phyloP scores from a whole-genome alignment of 225 moss, liverwort and hornwort species.

The Anthoceros angustus region DNA sequence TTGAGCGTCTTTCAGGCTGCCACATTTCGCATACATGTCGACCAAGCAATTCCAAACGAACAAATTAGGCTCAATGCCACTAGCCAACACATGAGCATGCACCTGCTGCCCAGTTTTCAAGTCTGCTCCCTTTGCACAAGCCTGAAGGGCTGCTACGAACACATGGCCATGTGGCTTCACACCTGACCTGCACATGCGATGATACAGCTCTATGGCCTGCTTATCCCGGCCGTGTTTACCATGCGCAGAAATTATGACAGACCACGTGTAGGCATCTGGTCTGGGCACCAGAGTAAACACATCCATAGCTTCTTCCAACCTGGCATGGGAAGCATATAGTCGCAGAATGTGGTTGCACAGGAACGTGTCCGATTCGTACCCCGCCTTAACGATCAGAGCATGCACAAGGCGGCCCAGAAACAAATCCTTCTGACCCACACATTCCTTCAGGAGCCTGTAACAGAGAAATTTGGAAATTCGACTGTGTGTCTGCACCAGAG shows the following conservation, averaged over 20 bases:
- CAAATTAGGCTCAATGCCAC: not conserved
- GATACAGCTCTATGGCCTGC: not conserved
- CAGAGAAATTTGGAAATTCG: not conserved
- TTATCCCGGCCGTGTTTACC: not conserved
- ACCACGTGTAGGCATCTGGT: not conserved
- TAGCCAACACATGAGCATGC: not conserved
- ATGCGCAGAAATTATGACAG: not conserved
- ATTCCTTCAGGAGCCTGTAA: not conserved
- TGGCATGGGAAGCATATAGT: not conserved
- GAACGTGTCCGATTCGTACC: not conserved
- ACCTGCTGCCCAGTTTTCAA: not conserved
- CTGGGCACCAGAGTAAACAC: not conserved
- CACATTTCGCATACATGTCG: slow-evolving; percentile 1
- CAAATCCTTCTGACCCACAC: not conserved
- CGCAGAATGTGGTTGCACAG: not conserved
- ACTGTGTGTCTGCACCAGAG: not conserved
- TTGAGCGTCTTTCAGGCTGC: not conserved
- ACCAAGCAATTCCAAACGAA: not conserved
- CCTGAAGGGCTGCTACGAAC: not conserved
- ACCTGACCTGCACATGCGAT: not conserved
- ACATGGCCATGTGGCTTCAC: not conserved
- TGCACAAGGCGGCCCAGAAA: not conserved
- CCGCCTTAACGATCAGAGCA: not conserved
- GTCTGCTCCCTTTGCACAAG: not conserved
- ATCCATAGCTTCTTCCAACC: not conserved